A percentile compares a stretch with the other conserved stretches of the same genome.
These are phyloP conservation scores for Cronartium quercuum DNA, from an alignment of 1,284 basidiomycete species.

Conservation along the genomic window DNA sequence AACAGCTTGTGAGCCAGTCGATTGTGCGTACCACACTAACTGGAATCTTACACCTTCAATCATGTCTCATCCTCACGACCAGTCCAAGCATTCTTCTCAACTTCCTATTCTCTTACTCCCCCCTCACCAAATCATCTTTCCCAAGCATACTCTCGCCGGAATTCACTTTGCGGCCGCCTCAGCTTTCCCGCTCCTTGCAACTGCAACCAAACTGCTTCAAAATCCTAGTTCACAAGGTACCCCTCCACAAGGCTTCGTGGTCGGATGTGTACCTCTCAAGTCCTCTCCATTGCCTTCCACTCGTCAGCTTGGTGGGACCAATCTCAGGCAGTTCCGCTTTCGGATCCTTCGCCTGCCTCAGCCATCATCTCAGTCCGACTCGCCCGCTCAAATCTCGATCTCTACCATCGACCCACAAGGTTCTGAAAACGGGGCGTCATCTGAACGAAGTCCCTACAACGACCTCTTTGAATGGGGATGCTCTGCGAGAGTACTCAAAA, in stretches of 20 bases:
- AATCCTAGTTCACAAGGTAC: neutral
- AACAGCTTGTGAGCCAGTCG: too few species aligned
- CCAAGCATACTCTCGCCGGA: conserved; percentile 4
- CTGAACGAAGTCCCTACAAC: neutral
- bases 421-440: neutral
- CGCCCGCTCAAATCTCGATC: neutral
- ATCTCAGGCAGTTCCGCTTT: neutral
- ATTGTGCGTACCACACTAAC: too few species aligned
- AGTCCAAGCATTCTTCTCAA: neutral
- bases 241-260: conserved; percentile 9
- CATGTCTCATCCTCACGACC: too few species aligned
- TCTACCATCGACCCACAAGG: neutral
- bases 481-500: neutral
- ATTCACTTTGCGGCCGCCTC: conserved; percentile 1
- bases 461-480: neutral
- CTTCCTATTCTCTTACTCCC: conserved; percentile 4
- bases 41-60: too few species aligned
- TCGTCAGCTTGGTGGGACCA: neutral
- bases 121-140: conserved; percentile 10
- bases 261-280: conserved; percentile 42
- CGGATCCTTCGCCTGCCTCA: neutral
- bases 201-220: neutral
- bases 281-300: neutral
- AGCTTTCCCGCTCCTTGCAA: neutral
- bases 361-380: neutral